Evolutionary conservation across 2,329 filamentous ascomycete genomes (phyloP).

Genomic region (Emergomyces pasteurianus): DNA sequence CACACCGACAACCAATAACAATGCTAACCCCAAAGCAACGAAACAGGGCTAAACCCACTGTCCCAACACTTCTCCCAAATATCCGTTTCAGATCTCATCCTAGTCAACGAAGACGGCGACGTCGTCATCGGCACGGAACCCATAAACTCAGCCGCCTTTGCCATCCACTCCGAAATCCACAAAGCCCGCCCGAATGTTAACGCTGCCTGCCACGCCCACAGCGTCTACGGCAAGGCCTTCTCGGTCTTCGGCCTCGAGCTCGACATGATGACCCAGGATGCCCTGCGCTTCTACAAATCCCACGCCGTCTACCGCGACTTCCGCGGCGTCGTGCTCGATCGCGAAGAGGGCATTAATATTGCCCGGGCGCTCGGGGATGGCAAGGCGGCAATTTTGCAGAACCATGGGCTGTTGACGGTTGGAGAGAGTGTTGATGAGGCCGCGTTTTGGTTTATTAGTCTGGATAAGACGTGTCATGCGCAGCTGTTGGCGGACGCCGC

Average conservation of each 20-base stretch:
- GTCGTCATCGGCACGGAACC: slow-evolving; percentile 29
- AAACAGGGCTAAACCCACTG: slow-evolving; percentile 26
- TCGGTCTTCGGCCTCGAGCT: slow-evolving; percentile 30
- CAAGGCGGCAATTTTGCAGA: slow-evolving; percentile 17
- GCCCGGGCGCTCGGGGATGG: slow-evolving; percentile 19
- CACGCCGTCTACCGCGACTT: slow-evolving; percentile 30
- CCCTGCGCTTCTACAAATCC: slow-evolving; percentile 26
- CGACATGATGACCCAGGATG: slow-evolving; percentile 33
- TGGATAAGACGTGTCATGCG: slow-evolving; percentile 57
- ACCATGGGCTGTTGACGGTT: slow-evolving; percentile 41
- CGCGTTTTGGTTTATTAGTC: slow-evolving; percentile 54
- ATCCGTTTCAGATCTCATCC: slow-evolving; percentile 35
- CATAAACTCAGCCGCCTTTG: slow-evolving; percentile 36
- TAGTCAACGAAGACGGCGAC: slow-evolving; percentile 31
- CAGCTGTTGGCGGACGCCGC: slow-evolving; percentile 60
- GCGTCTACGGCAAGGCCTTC: slow-evolving; percentile 33
- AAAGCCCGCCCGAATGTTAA: slow-evolving; percentile 33
- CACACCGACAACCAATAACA: too few relatives aligned
- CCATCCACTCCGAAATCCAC: slow-evolving; percentile 38
- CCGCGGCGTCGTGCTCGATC: slow-evolving; percentile 35
- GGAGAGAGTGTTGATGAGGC: slow-evolving; percentile 64
- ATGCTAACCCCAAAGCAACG: background rate
- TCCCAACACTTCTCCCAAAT: slow-evolving; percentile 32
- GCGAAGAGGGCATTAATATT: slow-evolving; percentile 35
- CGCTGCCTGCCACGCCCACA: slow-evolving; percentile 35